Base-by-base conservation (phyloP, 768 basidiomycete genomes). In the Tephrocybe sp. region DNA sequence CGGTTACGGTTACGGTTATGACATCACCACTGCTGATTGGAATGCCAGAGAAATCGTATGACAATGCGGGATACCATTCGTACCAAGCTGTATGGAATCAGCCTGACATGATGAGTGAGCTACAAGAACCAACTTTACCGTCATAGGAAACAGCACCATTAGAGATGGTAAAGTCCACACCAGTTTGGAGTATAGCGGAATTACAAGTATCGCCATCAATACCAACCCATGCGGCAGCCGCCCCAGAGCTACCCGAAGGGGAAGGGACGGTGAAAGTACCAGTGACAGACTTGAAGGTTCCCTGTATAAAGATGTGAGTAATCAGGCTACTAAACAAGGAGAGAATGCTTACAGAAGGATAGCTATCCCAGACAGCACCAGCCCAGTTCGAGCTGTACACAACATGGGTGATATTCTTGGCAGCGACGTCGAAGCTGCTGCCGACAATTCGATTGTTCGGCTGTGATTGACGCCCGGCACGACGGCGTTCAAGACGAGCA, bases 161-260 rank as follows among this genome's bases (percentile, higher is more conserved):
- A 32, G 48, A 23, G 39, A 49, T 22, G 38, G 38, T 39, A 22
- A 48, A 48, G 26, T 48, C 47, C 4, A 48, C 47, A 38, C 47
- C 47, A 19, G 69, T 69, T 52, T 71, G 69, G 42, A 69, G 62
- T 47, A 71, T 69, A 19, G 68, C 66, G 34, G 39, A 61, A 69
- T 68, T 45, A 71, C 68, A 26, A n/a, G n/a, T n/a, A n/a, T n/a
- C n/a, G n/a, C n/a, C n/a, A n/a, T n/a, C n/a, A n/a, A n/a, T n/a
- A n/a, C 69, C 68, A 47, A 71, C 68, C 68, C 68, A 71, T 1
- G 66, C 65, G n/a, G 70, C 64, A 0, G 67, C 63, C 8, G 70
- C 48, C 35, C 57, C 61, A 36, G 59, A 62, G n/a, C 62, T 62
- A n/a, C 58, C 60, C 5, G 44, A 45, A 12, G 66, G 67, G 9